phyloP scores from a whole-genome alignment of 75 land plant genomes.

The Cunninghamia lanceolata region DNA sequence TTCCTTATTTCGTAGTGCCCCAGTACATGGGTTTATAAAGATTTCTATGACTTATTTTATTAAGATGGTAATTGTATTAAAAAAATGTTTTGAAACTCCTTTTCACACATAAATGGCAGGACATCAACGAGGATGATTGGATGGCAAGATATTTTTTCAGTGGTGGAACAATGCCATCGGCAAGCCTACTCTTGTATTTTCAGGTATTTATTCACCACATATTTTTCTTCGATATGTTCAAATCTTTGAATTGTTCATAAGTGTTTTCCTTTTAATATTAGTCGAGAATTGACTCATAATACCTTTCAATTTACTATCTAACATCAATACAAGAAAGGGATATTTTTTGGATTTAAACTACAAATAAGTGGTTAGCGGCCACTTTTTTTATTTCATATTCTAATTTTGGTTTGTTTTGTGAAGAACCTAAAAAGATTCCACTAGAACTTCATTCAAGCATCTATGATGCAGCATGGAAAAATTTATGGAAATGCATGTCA shows the following conservation, averaged over 20 bases:
- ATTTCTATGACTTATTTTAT: neutral
- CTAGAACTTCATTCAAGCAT: neutral
- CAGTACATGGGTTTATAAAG: neutral
- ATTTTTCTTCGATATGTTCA: neutral
- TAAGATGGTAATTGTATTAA: neutral
- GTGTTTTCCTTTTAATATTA: neutral
- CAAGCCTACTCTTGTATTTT: slow-evolving; percentile 85
- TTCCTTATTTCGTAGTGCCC: neutral
- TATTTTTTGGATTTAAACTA: neutral
- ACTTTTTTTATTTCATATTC: neutral
- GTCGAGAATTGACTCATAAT: neutral
- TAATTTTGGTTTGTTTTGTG: neutral
- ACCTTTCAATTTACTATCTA: neutral
- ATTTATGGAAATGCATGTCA: neutral
- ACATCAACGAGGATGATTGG: slow-evolving; percentile 89
- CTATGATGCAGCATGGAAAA: neutral
- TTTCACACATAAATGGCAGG: slow-evolving; percentile 29
- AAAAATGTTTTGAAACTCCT: neutral
- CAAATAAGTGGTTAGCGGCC: neutral
- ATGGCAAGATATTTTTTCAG: slow-evolving; percentile 82
- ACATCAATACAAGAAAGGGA: neutral
- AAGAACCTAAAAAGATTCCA: neutral
- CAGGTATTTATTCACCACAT: slow-evolving; percentile 48
- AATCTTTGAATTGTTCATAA: neutral
- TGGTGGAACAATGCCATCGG: slow-evolving; percentile 93